Evolutionary conservation across 176 grass and related monocot genomes (phyloP).

Genomic region (Poa annua): DNA sequence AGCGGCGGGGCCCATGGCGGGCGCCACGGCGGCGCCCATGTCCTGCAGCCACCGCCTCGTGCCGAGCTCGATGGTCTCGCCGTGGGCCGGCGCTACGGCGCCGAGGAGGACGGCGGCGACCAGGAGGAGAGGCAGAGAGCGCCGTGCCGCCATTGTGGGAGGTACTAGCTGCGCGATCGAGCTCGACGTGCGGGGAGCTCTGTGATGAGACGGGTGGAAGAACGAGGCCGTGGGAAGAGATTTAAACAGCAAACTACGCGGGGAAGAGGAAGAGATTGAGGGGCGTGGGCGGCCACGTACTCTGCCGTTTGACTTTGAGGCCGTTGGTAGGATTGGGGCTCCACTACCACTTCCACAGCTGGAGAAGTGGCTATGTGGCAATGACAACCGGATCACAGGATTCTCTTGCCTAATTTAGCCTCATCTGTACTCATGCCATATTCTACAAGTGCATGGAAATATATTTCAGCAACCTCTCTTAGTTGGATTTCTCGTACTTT

Average conservation of each 20-base stretch:
- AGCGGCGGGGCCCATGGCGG: neutral
- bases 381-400: too few species aligned
- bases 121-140: constrained; percentile 21
- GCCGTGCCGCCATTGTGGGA: constrained; percentile 26
- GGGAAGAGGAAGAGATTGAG: neutral
- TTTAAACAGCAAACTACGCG: neutral
- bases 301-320: constrained; percentile 21
- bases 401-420: too few species aligned
- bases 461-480: too few species aligned
- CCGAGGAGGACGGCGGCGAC: neutral
- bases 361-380: too few species aligned
- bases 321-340: neutral
- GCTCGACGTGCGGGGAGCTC: neutral
- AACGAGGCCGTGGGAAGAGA: neutral
- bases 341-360: constrained; percentile 2
- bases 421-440: too few species aligned
- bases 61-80: neutral
- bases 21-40: neutral
- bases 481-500: too few species aligned
- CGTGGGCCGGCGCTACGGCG: neutral
- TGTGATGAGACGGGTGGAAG: neutral
- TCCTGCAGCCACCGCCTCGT: constrained; percentile 36
- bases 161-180: neutral
- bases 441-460: too few species aligned
- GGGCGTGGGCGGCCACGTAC: neutral